Conservation (phyloP, 257 asterid genomes). For the Eustoma russellianum region DNA sequence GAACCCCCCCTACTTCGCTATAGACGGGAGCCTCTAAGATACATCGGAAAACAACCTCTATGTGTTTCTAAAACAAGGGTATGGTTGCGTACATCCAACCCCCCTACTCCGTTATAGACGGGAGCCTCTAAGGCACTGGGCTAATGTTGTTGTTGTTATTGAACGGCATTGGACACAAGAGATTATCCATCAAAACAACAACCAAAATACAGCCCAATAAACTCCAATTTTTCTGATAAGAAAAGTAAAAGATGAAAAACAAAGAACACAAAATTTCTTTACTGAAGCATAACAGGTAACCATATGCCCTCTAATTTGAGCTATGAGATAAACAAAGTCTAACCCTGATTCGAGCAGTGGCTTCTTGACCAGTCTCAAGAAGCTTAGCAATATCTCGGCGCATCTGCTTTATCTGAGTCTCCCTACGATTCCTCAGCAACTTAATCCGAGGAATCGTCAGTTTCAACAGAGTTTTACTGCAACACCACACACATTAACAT, state of each 20-base stretch:
- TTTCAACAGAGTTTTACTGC: conserved; percentile 82
- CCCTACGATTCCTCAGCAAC: conserved; percentile 88
- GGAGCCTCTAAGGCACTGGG: too few relatives aligned
- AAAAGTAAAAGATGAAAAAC: not conserved
- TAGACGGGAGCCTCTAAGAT: too few relatives aligned
- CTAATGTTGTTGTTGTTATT: too few relatives aligned
- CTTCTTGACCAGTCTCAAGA: conserved; percentile 98
- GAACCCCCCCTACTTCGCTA: too few relatives aligned
- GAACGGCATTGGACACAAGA: too few relatives aligned
- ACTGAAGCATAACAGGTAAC: not conserved
- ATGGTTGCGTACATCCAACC: too few relatives aligned
- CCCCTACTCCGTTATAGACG: too few relatives aligned
- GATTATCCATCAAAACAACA: not conserved
- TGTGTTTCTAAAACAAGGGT: too few relatives aligned
- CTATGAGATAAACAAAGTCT: not conserved
- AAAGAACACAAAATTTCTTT: too few relatives aligned
- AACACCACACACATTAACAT: conserved; percentile 1
- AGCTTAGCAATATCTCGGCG: conserved; percentile 86
- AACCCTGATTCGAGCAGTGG: conserved; percentile 93
- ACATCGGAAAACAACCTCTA: too few relatives aligned
- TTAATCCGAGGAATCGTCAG: conserved; percentile 84
- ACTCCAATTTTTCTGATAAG: not conserved
- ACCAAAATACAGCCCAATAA: too few relatives aligned
- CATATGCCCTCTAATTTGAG: not conserved
- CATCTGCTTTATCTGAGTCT: conserved; percentile 87